phyloP scores from a whole-genome alignment of 495 filamentous ascomycete genomes.

The Aspergillus olivimuriae region DNA sequence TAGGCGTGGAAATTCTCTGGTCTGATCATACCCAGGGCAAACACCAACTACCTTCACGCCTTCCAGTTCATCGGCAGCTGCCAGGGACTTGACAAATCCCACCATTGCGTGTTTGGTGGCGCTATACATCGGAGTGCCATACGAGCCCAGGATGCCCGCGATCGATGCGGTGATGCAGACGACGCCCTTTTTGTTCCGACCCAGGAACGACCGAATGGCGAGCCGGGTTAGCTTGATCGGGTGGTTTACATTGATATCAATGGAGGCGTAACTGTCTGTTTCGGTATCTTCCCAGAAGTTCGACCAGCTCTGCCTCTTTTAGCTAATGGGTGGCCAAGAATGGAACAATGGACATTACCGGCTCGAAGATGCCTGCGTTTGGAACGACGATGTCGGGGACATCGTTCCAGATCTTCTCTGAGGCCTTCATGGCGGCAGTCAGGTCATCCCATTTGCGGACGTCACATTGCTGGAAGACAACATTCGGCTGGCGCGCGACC shows the following conservation, averaged over 20 bases:
- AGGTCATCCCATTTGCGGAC: background rate
- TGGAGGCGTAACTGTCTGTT: background rate
- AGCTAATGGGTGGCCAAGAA: background rate
- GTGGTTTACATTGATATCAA: constrained; percentile 8
- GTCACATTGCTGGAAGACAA: constrained; percentile 1
- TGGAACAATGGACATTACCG: background rate
- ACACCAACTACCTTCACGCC: background rate
- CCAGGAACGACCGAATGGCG: constrained; percentile 1
- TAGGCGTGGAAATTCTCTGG: background rate
- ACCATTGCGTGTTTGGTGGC: background rate
- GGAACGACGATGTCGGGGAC: constrained; percentile 5
- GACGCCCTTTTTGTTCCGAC: constrained; percentile 4
- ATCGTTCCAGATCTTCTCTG: background rate
- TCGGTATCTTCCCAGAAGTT: constrained; percentile 6
- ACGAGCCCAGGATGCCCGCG: background rate
- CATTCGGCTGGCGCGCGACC: background rate
- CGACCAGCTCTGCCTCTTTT: constrained; percentile 1
- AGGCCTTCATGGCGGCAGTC: background rate
- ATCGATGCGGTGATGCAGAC: background rate
- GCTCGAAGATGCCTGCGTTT: constrained; percentile 5
- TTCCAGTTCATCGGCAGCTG: background rate
- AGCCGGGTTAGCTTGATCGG: constrained; percentile 5
- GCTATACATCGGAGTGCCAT: background rate
- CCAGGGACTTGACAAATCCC: constrained; percentile 1
- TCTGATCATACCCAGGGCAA: constrained; percentile 1